Evolutionary conservation across 805 yeast species (phyloP).

Genomic region (Tetrapisispora arboricola): DNA sequence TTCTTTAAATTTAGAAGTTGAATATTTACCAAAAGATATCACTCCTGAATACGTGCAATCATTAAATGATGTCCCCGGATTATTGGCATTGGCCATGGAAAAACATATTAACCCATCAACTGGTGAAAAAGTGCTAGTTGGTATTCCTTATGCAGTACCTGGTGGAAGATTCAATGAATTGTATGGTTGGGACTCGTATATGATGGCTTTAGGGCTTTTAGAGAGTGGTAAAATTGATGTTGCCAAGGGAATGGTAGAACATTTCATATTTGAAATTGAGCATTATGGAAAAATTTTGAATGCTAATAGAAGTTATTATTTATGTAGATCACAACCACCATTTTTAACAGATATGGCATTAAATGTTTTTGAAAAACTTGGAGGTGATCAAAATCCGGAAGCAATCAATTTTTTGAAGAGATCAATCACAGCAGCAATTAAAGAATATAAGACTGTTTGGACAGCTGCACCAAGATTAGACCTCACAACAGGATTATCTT

Average conservation of each 20-base stretch:
- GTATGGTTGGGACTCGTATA: slow-evolving; percentile 97
- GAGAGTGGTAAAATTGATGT: slow-evolving; percentile 54
- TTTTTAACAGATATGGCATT: slow-evolving; percentile 88
- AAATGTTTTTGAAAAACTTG: slow-evolving; percentile 50
- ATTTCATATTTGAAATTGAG: slow-evolving; percentile 79
- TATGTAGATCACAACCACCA: slow-evolving; percentile 93
- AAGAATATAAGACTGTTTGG: slow-evolving; percentile 82
- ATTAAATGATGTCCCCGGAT: slow-evolving; percentile 73
- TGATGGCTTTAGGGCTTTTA: slow-evolving; percentile 77
- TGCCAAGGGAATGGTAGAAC: slow-evolving; percentile 85
- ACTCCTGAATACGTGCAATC: slow-evolving; percentile 72
- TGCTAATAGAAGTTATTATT: slow-evolving; percentile 86
- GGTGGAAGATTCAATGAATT: slow-evolving; percentile 96
- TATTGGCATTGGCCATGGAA: slow-evolving; percentile 69
- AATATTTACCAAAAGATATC: slow-evolving; percentile 61
- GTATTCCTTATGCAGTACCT: slow-evolving; percentile 87
- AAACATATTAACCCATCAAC: slow-evolving; percentile 40
- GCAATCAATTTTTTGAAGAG: slow-evolving; percentile 54
- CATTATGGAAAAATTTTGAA: slow-evolving; percentile 89
- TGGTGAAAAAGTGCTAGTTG: slow-evolving; percentile 42
- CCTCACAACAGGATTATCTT: slow-evolving; percentile 62
- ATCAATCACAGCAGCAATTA: slow-evolving; percentile 68
- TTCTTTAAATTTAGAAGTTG: slow-evolving; percentile 57
- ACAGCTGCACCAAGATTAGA: slow-evolving; percentile 63
- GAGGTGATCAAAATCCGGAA: slow-evolving; percentile 36